These are phyloP conservation scores for Eucalyptus erythrocorys DNA, from an alignment of 345 rosid species.

Conservation along the genomic window DNA sequence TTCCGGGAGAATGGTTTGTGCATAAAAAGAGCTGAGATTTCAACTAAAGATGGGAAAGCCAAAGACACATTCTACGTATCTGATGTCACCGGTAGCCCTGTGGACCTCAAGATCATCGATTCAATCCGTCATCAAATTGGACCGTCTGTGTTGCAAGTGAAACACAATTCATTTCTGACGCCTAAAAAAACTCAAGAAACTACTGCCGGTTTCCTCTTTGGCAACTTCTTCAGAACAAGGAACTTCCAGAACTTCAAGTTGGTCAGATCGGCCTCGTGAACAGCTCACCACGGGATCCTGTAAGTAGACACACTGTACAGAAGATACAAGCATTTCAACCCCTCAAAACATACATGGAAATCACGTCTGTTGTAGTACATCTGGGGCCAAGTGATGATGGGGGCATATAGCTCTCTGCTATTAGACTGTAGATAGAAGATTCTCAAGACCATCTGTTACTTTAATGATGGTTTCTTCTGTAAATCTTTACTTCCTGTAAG, in stretches of 20 bases:
- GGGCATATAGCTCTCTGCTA: neutral
- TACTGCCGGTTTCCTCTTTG: conserved; percentile 24
- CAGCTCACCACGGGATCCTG: neutral
- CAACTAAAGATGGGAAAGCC: conserved; percentile 32
- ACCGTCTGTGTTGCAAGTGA: conserved; percentile 22
- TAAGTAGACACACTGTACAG: neutral
- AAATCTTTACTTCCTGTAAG: neutral
- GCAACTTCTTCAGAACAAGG: conserved; percentile 35
- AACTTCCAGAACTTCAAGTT: conserved; percentile 28
- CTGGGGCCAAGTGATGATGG: neutral
- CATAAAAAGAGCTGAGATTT: conserved; percentile 46
- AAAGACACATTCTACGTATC: conserved; percentile 41
- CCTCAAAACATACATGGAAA: neutral
- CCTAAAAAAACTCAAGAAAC: conserved; percentile 19
- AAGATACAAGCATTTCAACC: neutral
- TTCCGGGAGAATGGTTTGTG: conserved; percentile 42
- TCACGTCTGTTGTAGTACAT: neutral
- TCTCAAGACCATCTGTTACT: neutral
- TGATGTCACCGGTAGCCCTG: conserved; percentile 34
- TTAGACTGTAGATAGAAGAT: neutral
- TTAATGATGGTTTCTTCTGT: neutral
- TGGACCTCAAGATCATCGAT: conserved; percentile 35
- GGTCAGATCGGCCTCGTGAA: conserved; percentile 26
- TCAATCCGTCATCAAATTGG: conserved; percentile 36
- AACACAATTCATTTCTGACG: conserved; percentile 12